Conservation (phyloP, 192 early-diverging fungal genomes). For the Entophlyctis luteolus region DNA sequence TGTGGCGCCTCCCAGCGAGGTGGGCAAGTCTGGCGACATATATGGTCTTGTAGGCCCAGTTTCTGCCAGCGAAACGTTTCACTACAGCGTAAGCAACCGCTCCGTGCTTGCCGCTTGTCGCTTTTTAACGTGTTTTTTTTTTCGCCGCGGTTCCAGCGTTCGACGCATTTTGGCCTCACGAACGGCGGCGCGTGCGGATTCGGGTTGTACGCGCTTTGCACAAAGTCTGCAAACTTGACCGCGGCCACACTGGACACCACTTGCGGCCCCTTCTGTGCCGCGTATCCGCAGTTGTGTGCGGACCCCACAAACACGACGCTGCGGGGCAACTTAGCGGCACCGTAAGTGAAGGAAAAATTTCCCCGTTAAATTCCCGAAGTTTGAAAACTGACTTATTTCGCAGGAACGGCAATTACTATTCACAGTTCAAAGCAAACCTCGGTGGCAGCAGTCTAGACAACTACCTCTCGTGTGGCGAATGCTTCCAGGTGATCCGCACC, state of each 20-base stretch:
- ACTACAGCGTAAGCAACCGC: background rate
- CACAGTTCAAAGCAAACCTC: background rate
- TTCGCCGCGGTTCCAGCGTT: background rate
- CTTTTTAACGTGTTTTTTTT: background rate
- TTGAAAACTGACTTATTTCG: too few species aligned
- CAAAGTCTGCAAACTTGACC: background rate
- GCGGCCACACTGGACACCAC: background rate
- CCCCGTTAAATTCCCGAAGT: too few species aligned
- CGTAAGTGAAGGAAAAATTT: too few species aligned
- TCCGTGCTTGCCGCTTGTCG: background rate
- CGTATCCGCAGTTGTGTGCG: background rate
- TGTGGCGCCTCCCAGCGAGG: background rate
- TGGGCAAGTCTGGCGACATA: background rate
- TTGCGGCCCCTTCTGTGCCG: background rate
- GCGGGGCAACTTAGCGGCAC: background rate
- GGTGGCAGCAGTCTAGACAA: background rate
- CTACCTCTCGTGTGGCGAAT: background rate
- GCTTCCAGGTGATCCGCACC: background rate
- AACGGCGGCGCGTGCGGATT: background rate
- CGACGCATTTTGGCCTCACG: background rate
- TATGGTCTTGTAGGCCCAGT: background rate
- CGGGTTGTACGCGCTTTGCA: background rate
- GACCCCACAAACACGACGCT: background rate
- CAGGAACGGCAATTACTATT: background rate
- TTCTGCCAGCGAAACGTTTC: background rate